Evolutionary conservation across 164 flowering plant species (phyloP), one percentile per base, ranked within the genome.

Genomic region (Chimonanthus salicifolius): DNA sequence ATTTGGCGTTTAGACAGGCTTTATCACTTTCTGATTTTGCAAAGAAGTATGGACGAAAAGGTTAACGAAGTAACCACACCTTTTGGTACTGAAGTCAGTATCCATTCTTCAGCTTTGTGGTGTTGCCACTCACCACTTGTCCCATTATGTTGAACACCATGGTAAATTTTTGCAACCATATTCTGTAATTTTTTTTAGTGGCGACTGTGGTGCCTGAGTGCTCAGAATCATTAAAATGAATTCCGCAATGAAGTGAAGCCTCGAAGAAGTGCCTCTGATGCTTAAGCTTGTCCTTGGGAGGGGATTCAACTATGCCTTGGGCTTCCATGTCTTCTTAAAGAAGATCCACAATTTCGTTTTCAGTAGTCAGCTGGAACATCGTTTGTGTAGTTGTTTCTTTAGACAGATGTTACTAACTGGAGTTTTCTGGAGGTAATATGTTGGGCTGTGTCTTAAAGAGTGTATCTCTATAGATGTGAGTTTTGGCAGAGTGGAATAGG

Each of bases 1-100:
- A 94, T 84, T 72, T 89, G 74, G 95, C 86, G 69, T 94, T 94
- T 81, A 83, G 94, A 70, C 92, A 92, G 84, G 85, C 81, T 64
- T 80, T 94, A 67, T 81, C 84, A 63, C 90, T 90, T 62, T 87
- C 86, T 72, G 87, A 90, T 8, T 87, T 92, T 70, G 94, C 97
- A 49, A 83, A 88, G 78, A 92, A 92, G 75, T 92, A 90, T 78
- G 85, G 85, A 68, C 84, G 83, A 77, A 77, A 79, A 70, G 8
- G 82, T 54, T 62, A 68, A 66, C 5, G 11, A 4, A 9, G 9
- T 44, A 45, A 13, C 66, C 60, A 10, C 16, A 54, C 60, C 60
- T 54, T 54, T 54, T n/a, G 33, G 16, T 54, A 15, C 60, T 54
- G 16, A 54, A 54, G 60, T 4, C 15, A 3, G 60, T 54, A 54